Conservation (phyloP, 768 basidiomycete species). For the Mycena galericulata region DNA sequence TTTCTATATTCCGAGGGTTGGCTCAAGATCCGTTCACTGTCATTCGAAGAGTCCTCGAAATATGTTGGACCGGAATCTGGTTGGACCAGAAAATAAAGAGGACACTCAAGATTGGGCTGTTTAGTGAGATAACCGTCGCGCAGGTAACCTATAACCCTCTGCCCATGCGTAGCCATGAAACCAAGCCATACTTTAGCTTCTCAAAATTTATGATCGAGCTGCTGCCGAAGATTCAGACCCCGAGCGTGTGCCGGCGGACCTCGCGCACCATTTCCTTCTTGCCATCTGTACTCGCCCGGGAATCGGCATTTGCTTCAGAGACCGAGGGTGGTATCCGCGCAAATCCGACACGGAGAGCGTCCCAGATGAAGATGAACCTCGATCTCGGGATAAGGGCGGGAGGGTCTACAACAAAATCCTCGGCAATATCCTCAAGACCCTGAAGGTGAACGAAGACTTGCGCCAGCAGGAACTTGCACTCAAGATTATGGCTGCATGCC, state of each 20-base stretch:
- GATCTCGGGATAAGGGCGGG: conserved; percentile 50
- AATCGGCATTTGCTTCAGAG: conserved; percentile 86
- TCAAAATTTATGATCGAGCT: conserved; percentile 79
- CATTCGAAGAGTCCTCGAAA: conserved; percentile 74
- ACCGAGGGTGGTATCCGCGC: conserved; percentile 92
- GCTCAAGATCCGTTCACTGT: conserved; percentile 73
- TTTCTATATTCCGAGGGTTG: conserved; percentile 80
- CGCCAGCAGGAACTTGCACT: conserved; percentile 87
- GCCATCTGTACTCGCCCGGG: conserved; percentile 87
- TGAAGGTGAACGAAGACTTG: conserved; percentile 91
- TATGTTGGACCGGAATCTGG: conserved; percentile 84
- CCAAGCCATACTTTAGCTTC: conserved; percentile 58
- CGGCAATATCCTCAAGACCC: conserved; percentile 73
- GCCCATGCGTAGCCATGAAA: not conserved
- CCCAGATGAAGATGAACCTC: conserved; percentile 52
- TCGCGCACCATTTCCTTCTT: conserved; percentile 89
- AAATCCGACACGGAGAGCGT: conserved; percentile 55
- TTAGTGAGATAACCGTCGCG: conserved; percentile 72
- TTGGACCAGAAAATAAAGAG: conserved; percentile 77
- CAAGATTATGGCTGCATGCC: conserved; percentile 84
- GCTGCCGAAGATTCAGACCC: conserved; percentile 59
- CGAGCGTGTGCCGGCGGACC: conserved; percentile 76
- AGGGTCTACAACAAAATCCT: conserved; percentile 88
- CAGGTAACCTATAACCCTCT: conserved; percentile 59
- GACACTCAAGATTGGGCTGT: conserved; percentile 77